Evolutionary conservation across 1,284 basidiomycete species (phyloP).

Genomic region (Neolentinus lepideus): DNA sequence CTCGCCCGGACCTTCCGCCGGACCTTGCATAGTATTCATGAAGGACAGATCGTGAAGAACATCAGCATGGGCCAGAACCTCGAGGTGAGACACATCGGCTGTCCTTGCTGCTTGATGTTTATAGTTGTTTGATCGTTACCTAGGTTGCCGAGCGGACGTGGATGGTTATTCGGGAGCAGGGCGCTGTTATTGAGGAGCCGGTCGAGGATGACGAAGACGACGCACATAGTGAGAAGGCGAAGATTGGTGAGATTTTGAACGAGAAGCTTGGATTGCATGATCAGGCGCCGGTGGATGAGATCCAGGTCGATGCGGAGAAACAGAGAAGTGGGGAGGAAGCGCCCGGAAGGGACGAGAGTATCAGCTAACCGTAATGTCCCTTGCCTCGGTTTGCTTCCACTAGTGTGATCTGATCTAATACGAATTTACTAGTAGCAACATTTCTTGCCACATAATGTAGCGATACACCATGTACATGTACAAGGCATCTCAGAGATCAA

Average conservation of each 20-base stretch:
- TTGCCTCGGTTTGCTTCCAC: too few species aligned
- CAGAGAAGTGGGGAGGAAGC: not conserved
- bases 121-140: slow-evolving; percentile 4
- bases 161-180: slow-evolving; percentile 50
- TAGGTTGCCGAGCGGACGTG: slow-evolving; percentile 47
- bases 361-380: not conserved
- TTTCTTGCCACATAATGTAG: too few species aligned
- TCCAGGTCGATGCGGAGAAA: not conserved
- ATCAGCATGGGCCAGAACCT: slow-evolving; percentile 68
- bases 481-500: too few species aligned
- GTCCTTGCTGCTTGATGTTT: slow-evolving; percentile 8
- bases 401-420: too few species aligned
- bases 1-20: slow-evolving; percentile 72
- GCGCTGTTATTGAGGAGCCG: slow-evolving; percentile 61
- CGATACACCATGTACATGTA: too few species aligned
- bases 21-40: slow-evolving; percentile 63
- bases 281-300: not conserved
- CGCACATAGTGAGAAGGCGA: slow-evolving; percentile 22
- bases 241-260: slow-evolving; percentile 17
- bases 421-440: too few species aligned
- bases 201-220: slow-evolving; percentile 35
- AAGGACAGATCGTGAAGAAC: slow-evolving; percentile 67
- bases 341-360: not conserved
- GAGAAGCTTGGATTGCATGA: slow-evolving; percentile 24
- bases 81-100: slow-evolving; percentile 26